phyloP scores from a whole-genome alignment of 768 basidiomycete species.

The Auriscalpium orientale region DNA sequence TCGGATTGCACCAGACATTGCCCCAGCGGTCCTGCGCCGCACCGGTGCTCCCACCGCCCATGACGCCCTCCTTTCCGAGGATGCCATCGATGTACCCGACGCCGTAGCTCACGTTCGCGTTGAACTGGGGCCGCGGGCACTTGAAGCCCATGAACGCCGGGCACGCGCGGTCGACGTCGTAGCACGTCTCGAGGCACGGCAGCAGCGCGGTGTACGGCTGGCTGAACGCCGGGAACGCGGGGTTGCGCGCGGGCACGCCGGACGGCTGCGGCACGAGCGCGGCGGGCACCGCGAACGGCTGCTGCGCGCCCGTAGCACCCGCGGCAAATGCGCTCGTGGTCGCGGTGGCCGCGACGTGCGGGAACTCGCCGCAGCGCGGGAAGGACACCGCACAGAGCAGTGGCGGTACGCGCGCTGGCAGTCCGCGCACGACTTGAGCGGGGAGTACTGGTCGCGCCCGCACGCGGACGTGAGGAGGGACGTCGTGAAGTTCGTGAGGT shows the following conservation, averaged over 20 bases:
- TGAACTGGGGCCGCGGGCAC: slow-evolving; percentile 57
- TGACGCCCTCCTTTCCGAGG: slow-evolving; percentile 30
- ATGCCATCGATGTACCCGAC: slow-evolving; percentile 64
- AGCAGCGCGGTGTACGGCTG: slow-evolving; percentile 52
- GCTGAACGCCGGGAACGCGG: slow-evolving; percentile 37
- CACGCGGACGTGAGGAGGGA: slow-evolving; percentile 69
- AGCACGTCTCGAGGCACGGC: slow-evolving; percentile 77
- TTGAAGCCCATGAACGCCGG: slow-evolving; percentile 63
- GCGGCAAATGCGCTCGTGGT: slow-evolving; percentile 16
- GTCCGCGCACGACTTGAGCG: slow-evolving; percentile 66
- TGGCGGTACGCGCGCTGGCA: slow-evolving; percentile 65
- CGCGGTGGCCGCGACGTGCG: slow-evolving; percentile 26
- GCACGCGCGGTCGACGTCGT: slow-evolving; percentile 66
- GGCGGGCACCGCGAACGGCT: slow-evolving; percentile 20
- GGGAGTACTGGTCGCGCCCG: slow-evolving; percentile 74
- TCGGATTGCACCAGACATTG: slow-evolving; percentile 66
- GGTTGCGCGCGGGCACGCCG: slow-evolving; percentile 34
- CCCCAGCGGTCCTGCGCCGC: slow-evolving; percentile 59
- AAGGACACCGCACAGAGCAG: slow-evolving; percentile 71
- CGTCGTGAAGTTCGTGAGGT: slow-evolving; percentile 67
- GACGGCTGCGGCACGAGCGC: slow-evolving; percentile 41
- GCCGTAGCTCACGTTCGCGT: slow-evolving; percentile 64
- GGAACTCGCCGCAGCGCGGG: slow-evolving; percentile 62
- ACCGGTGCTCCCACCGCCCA: slow-evolving; percentile 45
- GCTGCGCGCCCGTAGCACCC: slow-evolving; percentile 16